A percentile compares a stretch with the other conserved stretches of the same genome.
These are phyloP conservation scores for Acacia acuminata DNA, from an alignment of 306 rosid species.

Conservation along the genomic window DNA sequence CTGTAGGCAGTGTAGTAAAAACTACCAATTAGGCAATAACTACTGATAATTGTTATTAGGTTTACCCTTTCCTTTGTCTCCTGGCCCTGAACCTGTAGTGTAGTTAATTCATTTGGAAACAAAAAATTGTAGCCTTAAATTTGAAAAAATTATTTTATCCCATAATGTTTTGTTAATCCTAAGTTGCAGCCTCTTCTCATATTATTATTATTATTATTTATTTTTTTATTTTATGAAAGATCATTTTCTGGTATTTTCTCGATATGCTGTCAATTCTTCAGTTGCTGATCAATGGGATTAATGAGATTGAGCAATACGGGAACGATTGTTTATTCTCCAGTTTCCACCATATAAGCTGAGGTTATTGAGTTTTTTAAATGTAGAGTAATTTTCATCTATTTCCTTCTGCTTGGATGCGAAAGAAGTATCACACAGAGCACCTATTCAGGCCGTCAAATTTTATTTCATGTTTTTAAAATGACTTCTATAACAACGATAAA, in stretches of 20 bases:
- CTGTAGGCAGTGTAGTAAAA: neutral
- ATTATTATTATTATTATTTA: no score
- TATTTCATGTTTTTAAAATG: neutral
- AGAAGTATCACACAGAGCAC: neutral
- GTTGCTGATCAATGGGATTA: neutral
- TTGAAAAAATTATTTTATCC: neutral
- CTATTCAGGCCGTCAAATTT: conserved; percentile 7
- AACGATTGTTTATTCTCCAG: neutral
- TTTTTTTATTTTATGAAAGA: no score
- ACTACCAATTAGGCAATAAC: neutral
- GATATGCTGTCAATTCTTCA: neutral
- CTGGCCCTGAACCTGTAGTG: neutral
- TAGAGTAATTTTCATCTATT: conserved; percentile 1
- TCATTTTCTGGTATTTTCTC: neutral
- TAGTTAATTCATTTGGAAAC: neutral
- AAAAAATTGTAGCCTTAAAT: neutral
- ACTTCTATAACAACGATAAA: neutral
- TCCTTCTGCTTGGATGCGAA: neutral
- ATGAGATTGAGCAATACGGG: neutral
- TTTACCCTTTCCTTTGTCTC: neutral
- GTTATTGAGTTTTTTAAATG: neutral
- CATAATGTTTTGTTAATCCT: neutral
- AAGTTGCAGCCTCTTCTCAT: neutral
- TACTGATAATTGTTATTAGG: neutral
- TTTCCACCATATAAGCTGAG: neutral